These are phyloP conservation scores for Pontederia crassipes DNA, from an alignment of 176 grass and related monocot genomes.

Conservation along the genomic window DNA sequence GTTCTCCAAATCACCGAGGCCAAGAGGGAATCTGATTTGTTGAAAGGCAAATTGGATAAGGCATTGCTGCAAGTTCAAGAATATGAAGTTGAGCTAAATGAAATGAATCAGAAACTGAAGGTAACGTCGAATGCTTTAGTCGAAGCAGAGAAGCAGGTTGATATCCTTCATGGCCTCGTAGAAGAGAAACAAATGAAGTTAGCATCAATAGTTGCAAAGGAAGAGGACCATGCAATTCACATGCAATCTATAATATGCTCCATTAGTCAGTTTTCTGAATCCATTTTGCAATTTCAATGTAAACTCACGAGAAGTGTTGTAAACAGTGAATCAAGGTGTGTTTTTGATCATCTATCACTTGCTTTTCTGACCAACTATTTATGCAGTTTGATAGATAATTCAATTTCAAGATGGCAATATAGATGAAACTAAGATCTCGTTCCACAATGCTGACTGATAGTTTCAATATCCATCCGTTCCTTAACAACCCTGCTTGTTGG, in stretches of 20 bases:
- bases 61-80: constrained; percentile 31
- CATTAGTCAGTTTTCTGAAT: constrained; percentile 28
- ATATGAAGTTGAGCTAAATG: constrained; percentile 22
- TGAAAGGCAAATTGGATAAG: constrained; percentile 30
- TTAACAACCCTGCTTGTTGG: too few relatives aligned
- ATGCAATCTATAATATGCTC: constrained; percentile 25
- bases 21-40: constrained; percentile 26
- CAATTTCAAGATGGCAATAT: too few relatives aligned
- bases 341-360: constrained; percentile 11
- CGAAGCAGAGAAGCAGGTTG: constrained; percentile 35
- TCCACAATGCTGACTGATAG: too few relatives aligned
- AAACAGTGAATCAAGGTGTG: constrained; percentile 42
- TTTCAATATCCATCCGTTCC: too few relatives aligned
- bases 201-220: constrained; percentile 27
- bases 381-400: too few relatives aligned
- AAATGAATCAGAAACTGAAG: constrained; percentile 24
- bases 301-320: constrained; percentile 28
- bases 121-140: constrained; percentile 20
- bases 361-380: not conserved
- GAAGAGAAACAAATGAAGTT: constrained; percentile 41
- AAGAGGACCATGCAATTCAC: constrained; percentile 25
- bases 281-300: constrained; percentile 22
- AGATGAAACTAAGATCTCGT: too few relatives aligned
- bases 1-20: constrained; percentile 29
- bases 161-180: constrained; percentile 16